Evolutionary conservation across 2,329 filamentous ascomycete genomes (phyloP), one percentile per base, ranked within the genome.

Genomic region (Phialophora chinensis): DNA sequence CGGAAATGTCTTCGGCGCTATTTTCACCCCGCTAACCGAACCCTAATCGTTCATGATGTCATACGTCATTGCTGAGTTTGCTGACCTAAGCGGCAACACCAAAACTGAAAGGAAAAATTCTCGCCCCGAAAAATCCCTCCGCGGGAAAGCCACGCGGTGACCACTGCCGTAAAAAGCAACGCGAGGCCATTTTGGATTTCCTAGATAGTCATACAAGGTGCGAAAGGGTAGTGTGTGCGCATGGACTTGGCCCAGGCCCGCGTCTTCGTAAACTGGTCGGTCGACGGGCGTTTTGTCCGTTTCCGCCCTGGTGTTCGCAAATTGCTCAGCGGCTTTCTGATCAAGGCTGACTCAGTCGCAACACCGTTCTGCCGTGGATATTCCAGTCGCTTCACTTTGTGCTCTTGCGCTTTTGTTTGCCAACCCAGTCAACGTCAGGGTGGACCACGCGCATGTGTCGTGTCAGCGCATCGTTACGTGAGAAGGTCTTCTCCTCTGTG

Each of bases 401-500:
- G 14, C 47, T 66, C 58, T 69, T 69, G 47, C 67, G 67, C 67
- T 69, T 71, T 53, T 71, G 71, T 79, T 89, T 90, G 72, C 91
- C 90, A n/a, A 90, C 89, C 73, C 91, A 89, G 69, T 93, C 90
- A 63, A 94, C 86, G 68, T 97, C 92, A 0, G 94, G 93, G 78
- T 97, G 94, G 70, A 96, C 94, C 57, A 97, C 93, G 42, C 93
- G 88, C 85, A 97, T 96, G 77, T 99, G 95, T 67, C 95, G 85
- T 14, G 94, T 98, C 56, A 98, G 84, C 1, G 95, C 95, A 81
- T 99, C 95, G 70, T 94, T 95, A 65, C 95, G 88, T 73, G 93
- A 97, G 76, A 99, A 99, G 0, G 92, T 96, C 85, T 98, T 98
- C 75, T 98, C 94, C 74, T 98, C 93, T 1, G 91, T 93, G 80